phyloP scores from a whole-genome alignment of 345 rosid genomes.

The Syzygium aqueum region DNA sequence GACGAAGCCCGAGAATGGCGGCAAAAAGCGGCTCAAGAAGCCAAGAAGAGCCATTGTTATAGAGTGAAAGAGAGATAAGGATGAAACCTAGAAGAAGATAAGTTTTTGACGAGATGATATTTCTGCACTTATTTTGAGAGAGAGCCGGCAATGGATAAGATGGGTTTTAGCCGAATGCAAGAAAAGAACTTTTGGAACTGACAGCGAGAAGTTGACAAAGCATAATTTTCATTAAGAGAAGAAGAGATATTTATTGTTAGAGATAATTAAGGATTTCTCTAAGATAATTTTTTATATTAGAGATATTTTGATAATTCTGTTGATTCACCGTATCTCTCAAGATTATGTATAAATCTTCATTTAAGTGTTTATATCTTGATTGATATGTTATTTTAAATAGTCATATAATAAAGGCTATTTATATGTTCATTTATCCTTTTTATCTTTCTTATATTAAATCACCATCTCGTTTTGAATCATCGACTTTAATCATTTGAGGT shows the following conservation, averaged over 20 bases:
- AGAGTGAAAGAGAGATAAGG: not conserved
- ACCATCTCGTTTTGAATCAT: not conserved
- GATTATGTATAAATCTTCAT: not conserved
- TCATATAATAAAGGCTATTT: too few species aligned
- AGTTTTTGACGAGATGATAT: not conserved
- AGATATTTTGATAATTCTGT: not conserved
- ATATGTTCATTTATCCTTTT: too few species aligned
- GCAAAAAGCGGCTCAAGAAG: not conserved
- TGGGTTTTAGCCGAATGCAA: not conserved
- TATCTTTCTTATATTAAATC: not conserved
- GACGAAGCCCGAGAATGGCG: conserved; percentile 2
- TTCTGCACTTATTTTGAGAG: not conserved
- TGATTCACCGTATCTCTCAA: rapidly evolving
- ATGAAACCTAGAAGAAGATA: not conserved
- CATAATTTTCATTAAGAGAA: not conserved
- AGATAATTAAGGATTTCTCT: not conserved
- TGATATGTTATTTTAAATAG: not conserved
- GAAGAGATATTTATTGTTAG: not conserved
- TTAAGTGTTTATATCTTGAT: not conserved
- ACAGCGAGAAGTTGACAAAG: not conserved
- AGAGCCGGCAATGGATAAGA: not conserved
- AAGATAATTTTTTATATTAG: not conserved
- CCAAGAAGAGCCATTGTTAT: not conserved
- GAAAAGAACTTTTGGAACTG: not conserved
- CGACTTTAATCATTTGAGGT: not conserved